phyloP scores from a whole-genome alignment of 225 moss, liverwort and hornwort species.

The Pseudoscleropodium purum region DNA sequence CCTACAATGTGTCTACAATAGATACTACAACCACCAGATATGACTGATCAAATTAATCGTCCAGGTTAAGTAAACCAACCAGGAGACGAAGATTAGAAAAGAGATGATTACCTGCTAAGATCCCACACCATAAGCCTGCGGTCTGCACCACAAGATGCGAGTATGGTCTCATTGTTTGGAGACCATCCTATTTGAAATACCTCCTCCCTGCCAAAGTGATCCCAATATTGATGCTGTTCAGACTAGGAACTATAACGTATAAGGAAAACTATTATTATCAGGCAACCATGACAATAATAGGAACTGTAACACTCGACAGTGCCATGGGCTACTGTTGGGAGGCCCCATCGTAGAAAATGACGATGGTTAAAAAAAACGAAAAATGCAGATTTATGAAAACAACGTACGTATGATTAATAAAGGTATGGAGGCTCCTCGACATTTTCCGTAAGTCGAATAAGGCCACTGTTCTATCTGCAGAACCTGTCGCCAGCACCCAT shows the following conservation, averaged over 20 bases:
- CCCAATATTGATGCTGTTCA: not conserved
- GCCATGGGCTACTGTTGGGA: not conserved
- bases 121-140: slow-evolving; percentile 89
- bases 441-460: slow-evolving; percentile 69
- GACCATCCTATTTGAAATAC: slow-evolving; percentile 90
- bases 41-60: not conserved
- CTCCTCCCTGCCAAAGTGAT: slow-evolving; percentile 49
- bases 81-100: not conserved
- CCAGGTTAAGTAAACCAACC: not conserved
- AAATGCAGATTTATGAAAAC: not conserved
- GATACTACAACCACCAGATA: not conserved
- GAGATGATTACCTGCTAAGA: slow-evolving; percentile 51
- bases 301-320: not conserved
- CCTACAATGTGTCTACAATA: not conserved
- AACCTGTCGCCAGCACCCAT: slow-evolving; percentile 77
- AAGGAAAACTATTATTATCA: not conserved
- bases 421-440: slow-evolving; percentile 60
- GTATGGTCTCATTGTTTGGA: slow-evolving; percentile 72
- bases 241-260: not conserved
- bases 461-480: slow-evolving; percentile 67
- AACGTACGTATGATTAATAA: slow-evolving; percentile 71
- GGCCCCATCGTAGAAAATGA: not conserved
- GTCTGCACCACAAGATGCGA: slow-evolving; percentile 83
- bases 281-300: not conserved
- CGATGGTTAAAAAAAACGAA: not conserved